Conservation (phyloP, 2,329 filamentous ascomycete species). For the Botrytis aclada region DNA sequence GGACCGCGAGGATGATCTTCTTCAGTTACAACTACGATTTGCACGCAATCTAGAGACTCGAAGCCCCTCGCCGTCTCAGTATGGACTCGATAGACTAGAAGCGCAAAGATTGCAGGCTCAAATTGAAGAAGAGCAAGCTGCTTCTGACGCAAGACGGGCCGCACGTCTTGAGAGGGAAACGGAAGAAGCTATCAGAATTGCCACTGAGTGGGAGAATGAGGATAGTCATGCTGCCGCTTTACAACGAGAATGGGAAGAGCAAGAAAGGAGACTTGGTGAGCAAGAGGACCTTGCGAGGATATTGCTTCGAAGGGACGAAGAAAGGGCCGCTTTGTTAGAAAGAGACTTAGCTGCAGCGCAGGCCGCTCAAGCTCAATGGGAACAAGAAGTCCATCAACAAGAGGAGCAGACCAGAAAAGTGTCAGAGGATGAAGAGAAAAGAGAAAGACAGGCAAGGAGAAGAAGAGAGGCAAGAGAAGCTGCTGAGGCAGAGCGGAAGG, state of each 20-base stretch:
- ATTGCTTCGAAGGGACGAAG: constrained; percentile 5
- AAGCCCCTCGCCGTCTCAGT: neutral
- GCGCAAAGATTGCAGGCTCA: constrained; percentile 18
- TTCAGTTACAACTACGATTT: constrained; percentile 13
- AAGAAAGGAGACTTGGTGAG: constrained; percentile 8
- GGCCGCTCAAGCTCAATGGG: constrained; percentile 17
- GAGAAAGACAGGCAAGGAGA: neutral
- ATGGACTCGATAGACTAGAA: constrained; percentile 15
- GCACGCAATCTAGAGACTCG: neutral
- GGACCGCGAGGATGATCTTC: constrained; percentile 15
- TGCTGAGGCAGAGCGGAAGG: neutral
- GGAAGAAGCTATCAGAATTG: constrained; percentile 15
- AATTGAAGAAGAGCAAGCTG: constrained; percentile 14
- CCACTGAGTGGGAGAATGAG: constrained; percentile 17
- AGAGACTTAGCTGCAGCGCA: constrained; percentile 16
- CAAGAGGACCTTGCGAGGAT: constrained; percentile 9
- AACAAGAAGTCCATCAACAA: constrained; percentile 1
- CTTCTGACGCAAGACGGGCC: neutral
- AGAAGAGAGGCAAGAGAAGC: neutral
- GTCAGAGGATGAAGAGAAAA: neutral
- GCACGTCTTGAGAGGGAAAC: constrained; percentile 12
- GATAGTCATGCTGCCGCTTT: constrained; percentile 1
- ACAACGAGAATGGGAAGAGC: constrained; percentile 12
- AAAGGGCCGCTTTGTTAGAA: neutral
- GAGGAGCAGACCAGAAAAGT: neutral